phyloP scores from a whole-genome alignment of 1,284 basidiomycete species.

The Trametes hirsuta region DNA sequence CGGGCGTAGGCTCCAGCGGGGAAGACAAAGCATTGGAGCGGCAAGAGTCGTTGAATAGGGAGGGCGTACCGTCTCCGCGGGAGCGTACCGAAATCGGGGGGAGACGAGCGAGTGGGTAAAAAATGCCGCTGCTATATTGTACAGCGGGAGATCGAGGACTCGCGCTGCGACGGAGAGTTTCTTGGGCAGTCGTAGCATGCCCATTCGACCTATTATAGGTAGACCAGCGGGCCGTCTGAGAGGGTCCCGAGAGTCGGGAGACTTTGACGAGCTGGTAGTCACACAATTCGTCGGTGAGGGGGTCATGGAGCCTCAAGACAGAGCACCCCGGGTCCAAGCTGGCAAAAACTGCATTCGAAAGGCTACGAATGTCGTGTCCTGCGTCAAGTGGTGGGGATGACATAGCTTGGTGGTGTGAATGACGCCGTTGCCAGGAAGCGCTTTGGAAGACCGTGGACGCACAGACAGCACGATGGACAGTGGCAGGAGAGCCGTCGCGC shows the following conservation, averaged over 20 bases:
- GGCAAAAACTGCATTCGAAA: conserved; percentile 17
- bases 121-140: background rate
- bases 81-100: conserved; percentile 5
- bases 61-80: conserved; percentile 16
- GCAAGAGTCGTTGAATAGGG: conserved; percentile 17
- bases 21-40: conserved; percentile 16
- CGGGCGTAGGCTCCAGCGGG: conserved; percentile 15
- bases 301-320: conserved; percentile 19
- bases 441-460: too few species aligned
- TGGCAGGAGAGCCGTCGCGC: too few species aligned
- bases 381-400: background rate
- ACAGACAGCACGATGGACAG: too few species aligned
- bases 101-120: background rate
- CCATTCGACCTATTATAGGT: background rate
- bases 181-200: background rate
- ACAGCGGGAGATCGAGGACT: background rate
- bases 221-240: background rate
- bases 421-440: background rate
- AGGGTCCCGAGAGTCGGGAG: background rate
- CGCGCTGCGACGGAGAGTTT: background rate
- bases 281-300: conserved; percentile 11
- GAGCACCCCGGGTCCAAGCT: conserved; percentile 8
- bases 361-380: background rate
- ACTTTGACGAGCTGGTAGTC: conserved; percentile 19
- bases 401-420: background rate